Evolutionary conservation across 139 green algal genomes (phyloP).

Genomic region (Penium margaritaceum): DNA sequence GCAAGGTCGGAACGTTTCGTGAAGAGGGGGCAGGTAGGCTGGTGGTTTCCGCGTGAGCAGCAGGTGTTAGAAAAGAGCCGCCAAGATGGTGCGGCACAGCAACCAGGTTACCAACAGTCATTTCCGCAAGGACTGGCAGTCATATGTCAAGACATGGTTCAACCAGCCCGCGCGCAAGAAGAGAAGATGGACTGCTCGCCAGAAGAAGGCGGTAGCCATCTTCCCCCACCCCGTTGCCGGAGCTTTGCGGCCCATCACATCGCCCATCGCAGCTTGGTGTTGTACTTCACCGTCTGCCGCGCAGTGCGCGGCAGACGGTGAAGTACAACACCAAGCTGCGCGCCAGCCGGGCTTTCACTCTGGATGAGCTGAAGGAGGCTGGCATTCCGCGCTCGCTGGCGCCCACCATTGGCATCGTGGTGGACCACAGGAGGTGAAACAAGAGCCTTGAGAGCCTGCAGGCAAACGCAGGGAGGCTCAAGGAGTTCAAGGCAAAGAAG

Average conservation of each 20-base stretch:
- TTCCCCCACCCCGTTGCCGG: constrained; percentile 87
- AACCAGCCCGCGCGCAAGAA: constrained; percentile 94
- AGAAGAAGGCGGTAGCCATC: constrained; percentile 73
- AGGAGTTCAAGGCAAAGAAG: constrained; percentile 93
- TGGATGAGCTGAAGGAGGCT: constrained; percentile 97
- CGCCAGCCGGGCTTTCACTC: constrained; percentile 85
- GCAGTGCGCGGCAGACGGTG: constrained; percentile 81
- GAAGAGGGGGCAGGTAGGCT: too few species aligned
- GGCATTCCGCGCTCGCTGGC: constrained; percentile 83
- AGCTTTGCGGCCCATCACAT: constrained; percentile 73
- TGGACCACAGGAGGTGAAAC: constrained; percentile 92
- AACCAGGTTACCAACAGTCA: constrained; percentile 34
- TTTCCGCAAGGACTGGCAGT: constrained; percentile 65
- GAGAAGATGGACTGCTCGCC: constrained; percentile 67
- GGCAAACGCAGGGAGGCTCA: constrained; percentile 88
- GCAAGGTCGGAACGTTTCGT: too few species aligned
- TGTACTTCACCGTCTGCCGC: too few species aligned
- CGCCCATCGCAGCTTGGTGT: too few species aligned
- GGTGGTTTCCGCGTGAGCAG: too few species aligned
- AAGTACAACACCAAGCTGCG: constrained; percentile 93
- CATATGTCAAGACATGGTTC: constrained; percentile 92
- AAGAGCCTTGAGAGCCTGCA: constrained; percentile 83
- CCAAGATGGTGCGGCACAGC: constrained; percentile 50
- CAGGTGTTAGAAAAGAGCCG: too few species aligned
- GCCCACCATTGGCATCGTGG: constrained; percentile 86